Base-by-base conservation (phyloP, 305 asterid genomes). In the Ilex paraguariensis region DNA sequence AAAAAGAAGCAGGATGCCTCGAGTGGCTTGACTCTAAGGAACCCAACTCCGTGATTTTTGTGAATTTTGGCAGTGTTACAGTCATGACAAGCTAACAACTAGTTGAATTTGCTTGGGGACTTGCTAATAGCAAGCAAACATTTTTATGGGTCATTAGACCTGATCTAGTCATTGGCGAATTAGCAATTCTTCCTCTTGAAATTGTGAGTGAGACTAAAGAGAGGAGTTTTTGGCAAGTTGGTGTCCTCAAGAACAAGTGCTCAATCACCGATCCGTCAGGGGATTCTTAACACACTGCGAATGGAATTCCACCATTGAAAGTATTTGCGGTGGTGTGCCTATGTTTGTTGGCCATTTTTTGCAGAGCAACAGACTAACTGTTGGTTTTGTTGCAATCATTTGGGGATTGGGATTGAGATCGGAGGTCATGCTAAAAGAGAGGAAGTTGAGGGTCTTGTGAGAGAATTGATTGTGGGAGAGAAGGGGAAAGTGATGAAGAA, bases 131-230 rank as follows among this genome's bases (percentile, higher is more conserved):
- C 21, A 67, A 48, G 15, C 54, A 28, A 13, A n/a, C 46, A 4
- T 74, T 74, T 54, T 14, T 74, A 13, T 74, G 79, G 79, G 61
- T 74, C 33, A 62, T 74, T 61, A 44, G 78, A 31, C 69, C 78
- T 8, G 78, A 73, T 73, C 52, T 64, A 36, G 63, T 61, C 46
- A 12, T 13, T 9, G 75, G 75, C 3, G 79, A 74, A 39, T 44
- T 61, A 1, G 60, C 69, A 0, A 59, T 74, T 15, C 39, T 74
- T 31, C 58, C 66, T 1, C 57, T 13, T 1, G 67, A 66, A 36
- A 70, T 73, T 14, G 5, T 63, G 9, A 2, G n/a, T 2, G 73
- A 70, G 62, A 58, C 72, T 0, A 62, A 74, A 54, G 70, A 63
- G 30, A 48, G 75, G 45, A 65, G 73, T 10, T 3, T 62, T n/a